These are phyloP conservation scores for Henckelia pumila DNA, from an alignment of 257 asterid species.

Conservation along the genomic window DNA sequence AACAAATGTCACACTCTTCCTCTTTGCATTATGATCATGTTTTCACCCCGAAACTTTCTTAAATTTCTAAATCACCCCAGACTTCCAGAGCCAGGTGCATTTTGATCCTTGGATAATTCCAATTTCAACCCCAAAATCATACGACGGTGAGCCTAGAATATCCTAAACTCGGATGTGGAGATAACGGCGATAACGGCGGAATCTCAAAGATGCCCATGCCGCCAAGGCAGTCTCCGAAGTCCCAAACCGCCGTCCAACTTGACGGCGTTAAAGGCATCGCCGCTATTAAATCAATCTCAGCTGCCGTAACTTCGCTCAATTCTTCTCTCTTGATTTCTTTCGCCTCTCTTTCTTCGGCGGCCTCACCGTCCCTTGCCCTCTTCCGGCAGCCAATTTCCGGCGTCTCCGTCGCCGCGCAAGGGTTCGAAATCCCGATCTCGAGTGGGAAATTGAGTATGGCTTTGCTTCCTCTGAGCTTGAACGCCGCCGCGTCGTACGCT, in stretches of 20 bases:
- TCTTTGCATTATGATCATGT: neutral
- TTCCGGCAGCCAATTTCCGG: conserved; percentile 17
- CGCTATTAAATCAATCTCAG: conserved; percentile 5
- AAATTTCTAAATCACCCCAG: neutral
- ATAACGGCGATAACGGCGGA: conserved; percentile 48
- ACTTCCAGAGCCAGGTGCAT: neutral
- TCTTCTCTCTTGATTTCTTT: conserved; percentile 14
- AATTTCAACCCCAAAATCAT: neutral
- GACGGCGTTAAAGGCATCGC: conserved; percentile 53
- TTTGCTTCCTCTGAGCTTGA: conserved; percentile 38
- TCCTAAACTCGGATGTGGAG: conserved; percentile 35
- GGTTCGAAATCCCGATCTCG: conserved; percentile 32
- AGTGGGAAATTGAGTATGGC: conserved; percentile 49
- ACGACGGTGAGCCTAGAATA: conserved; percentile 26
- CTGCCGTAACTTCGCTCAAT: neutral
- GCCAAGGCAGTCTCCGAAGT: conserved; percentile 44
- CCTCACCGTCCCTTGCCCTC: conserved; percentile 30
- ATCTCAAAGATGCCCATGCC: conserved; percentile 56
- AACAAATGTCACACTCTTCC: neutral
- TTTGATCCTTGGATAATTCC: neutral
- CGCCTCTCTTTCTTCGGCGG: conserved; percentile 24
- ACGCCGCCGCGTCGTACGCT: conserved; percentile 43
- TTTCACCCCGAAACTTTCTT: neutral
- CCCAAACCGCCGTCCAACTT: conserved; percentile 57
- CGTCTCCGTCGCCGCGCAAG: conserved; percentile 16